A percentile compares a stretch with the other conserved stretches of the same genome.
phyloP scores from a whole-genome alignment of 257 asterid species.

The Solanum piurae region DNA sequence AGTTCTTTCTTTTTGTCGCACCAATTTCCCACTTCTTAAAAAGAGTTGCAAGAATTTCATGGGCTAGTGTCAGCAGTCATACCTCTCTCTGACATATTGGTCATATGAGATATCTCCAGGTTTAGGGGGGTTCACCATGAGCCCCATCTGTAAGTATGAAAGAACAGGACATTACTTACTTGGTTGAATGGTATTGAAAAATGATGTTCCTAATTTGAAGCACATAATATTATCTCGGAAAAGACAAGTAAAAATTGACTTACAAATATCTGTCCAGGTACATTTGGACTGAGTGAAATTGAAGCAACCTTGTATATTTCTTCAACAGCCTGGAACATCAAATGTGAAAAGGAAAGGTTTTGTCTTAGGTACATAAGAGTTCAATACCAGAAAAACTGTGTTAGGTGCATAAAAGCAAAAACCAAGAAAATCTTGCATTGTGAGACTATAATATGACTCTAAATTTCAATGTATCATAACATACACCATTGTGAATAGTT shows the following conservation, averaged over 20 bases:
- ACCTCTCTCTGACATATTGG: conserved; percentile 75
- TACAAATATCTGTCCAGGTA: conserved; percentile 96
- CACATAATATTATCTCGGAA: background rate
- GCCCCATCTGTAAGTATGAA: conserved; percentile 63
- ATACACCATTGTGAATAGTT: background rate
- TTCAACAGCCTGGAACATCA: conserved; percentile 63
- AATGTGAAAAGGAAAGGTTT: background rate
- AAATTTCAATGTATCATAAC: background rate
- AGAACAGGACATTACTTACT: background rate
- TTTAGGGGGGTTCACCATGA: conserved; percentile 84
- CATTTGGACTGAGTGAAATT: conserved; percentile 91
- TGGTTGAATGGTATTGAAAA: background rate
- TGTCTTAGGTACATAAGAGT: background rate
- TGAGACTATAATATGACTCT: background rate
- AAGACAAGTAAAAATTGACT: conserved; percentile 11
- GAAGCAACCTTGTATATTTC: conserved; percentile 98
- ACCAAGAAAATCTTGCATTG: background rate
- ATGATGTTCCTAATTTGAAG: background rate
- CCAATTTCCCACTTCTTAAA: background rate
- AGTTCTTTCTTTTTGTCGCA: background rate
- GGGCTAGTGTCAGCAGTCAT: background rate
- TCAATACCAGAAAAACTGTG: background rate
- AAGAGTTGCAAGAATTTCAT: background rate
- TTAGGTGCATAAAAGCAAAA: background rate
- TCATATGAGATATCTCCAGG: conserved; percentile 95